Percentiles rank a stretch among this genome's conserved stretches.
Evolutionary conservation across 148 eudicot species (phyloP).

Genomic region (Nepenthes mirabilis): DNA sequence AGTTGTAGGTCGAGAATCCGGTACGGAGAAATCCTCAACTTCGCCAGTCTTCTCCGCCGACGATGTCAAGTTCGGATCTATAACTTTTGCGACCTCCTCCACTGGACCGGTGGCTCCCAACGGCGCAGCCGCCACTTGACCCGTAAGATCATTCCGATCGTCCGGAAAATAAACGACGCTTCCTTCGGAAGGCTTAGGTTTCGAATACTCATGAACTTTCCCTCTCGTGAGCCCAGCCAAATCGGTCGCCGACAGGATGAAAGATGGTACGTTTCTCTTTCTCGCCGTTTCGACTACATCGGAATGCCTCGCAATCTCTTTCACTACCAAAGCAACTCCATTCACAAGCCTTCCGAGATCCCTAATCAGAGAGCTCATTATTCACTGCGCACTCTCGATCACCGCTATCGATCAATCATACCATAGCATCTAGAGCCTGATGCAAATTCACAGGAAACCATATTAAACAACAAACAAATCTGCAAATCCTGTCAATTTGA

Average conservation of each 20-base stretch:
- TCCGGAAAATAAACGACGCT: slow-evolving; percentile 26
- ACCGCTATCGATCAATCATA: no score
- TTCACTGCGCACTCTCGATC: no score
- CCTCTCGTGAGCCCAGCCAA: slow-evolving; percentile 77
- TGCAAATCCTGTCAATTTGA: no score
- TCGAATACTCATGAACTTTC: slow-evolving; percentile 14
- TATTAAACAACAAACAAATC: no score
- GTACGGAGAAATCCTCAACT: background rate
- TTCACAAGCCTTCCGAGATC: slow-evolving; percentile 45
- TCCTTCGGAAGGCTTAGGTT: slow-evolving; percentile 2
- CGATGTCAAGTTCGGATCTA: no score
- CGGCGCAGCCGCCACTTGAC: background rate
- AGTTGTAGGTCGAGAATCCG: no score
- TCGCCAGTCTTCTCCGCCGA: no score
- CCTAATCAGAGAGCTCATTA: slow-evolving; percentile 11
- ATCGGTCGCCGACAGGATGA: slow-evolving; percentile 39
- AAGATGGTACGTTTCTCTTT: slow-evolving; percentile 20
- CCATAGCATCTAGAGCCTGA: no score
- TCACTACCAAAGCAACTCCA: slow-evolving; percentile 57
- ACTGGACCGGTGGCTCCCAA: background rate
- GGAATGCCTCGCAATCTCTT: slow-evolving; percentile 32
- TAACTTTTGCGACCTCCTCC: background rate
- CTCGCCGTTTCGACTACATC: slow-evolving; percentile 8
- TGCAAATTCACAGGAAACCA: no score
- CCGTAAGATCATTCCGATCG: background rate